These are phyloP conservation scores for Entomophthora muscae DNA, from an alignment of 371 early-diverging fungal species.

Conservation along the genomic window DNA sequence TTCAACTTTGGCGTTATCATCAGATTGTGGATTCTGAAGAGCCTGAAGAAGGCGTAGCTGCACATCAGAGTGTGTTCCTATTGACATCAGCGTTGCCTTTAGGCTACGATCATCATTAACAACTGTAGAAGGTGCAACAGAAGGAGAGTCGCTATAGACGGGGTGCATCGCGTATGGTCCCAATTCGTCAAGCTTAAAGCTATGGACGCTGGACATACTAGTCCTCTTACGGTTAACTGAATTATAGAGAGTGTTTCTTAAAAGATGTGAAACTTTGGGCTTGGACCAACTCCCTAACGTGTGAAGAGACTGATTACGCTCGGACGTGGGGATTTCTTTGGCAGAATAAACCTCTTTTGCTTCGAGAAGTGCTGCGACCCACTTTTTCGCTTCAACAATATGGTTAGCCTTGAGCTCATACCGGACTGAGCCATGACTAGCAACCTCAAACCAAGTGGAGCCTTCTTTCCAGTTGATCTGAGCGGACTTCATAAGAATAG, in stretches of 20 bases:
- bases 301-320: constrained; percentile 12
- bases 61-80: neutral
- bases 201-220: neutral
- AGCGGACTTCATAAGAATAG: constrained; percentile 46
- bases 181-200: neutral
- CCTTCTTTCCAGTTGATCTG: constrained; percentile 30
- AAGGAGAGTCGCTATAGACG: neutral
- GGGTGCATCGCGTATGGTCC: neutral
- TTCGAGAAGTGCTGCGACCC: constrained; percentile 55
- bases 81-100: constrained; percentile 2
- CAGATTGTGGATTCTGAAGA: neutral
- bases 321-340: neutral
- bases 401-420: constrained; percentile 44
- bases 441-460: constrained; percentile 48
- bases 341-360: constrained; percentile 32
- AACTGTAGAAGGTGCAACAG: neutral
- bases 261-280: neutral
- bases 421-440: constrained; percentile 45
- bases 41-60: neutral
- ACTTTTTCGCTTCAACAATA: constrained; percentile 49
- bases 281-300: neutral
- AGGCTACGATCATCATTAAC: neutral
- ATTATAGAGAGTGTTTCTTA: neutral
- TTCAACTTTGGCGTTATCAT: neutral
- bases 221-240: neutral